These are phyloP conservation scores for Lentinula guzmanii DNA, from an alignment of 768 basidiomycete species.

Conservation along the genomic window DNA sequence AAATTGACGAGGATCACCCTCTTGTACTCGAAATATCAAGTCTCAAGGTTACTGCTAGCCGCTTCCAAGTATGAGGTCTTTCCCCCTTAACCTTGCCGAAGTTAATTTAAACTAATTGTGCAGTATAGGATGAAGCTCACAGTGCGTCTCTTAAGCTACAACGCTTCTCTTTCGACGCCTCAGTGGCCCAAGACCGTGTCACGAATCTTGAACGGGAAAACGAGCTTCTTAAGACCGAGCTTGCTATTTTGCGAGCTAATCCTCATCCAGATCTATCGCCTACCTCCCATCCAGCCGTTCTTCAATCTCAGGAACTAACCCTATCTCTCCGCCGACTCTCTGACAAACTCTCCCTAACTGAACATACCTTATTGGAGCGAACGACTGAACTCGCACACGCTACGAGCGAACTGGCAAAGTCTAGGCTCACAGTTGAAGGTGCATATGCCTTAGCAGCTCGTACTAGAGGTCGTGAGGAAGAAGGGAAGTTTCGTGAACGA, in stretches of 20 bases:
- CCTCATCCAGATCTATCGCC: conserved; percentile 33
- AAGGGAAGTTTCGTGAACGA: conserved; percentile 39
- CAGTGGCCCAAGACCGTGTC: conserved; percentile 40
- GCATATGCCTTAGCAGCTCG: conserved; percentile 53
- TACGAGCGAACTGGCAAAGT: conserved; percentile 36
- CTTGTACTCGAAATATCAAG: conserved; percentile 38
- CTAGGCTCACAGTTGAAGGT: conserved; percentile 35
- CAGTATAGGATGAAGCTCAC: conserved; percentile 62
- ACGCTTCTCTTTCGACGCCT: conserved; percentile 47
- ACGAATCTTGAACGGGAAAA: conserved; percentile 56
- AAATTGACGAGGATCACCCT: conserved; percentile 32
- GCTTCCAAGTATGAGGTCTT: conserved; percentile 37
- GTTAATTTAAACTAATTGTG: conserved; percentile 8
- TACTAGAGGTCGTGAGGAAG: conserved; percentile 50
- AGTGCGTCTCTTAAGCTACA: conserved; percentile 62
- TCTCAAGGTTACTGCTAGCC: conserved; percentile 37
- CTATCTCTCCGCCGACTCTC: conserved; percentile 63
- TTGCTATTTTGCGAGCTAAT: conserved; percentile 46
- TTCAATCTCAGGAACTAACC: conserved; percentile 47
- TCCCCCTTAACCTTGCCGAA: neutral
- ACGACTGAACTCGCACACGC: conserved; percentile 40
- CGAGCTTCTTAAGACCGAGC: conserved; percentile 46
- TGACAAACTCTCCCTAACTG: conserved; percentile 61
- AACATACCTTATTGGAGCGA: conserved; percentile 43
- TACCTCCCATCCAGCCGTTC: conserved; percentile 20